These are phyloP conservation scores for Lactarius evosmus DNA, from an alignment of 768 basidiomycete genomes.

Conservation along the genomic window DNA sequence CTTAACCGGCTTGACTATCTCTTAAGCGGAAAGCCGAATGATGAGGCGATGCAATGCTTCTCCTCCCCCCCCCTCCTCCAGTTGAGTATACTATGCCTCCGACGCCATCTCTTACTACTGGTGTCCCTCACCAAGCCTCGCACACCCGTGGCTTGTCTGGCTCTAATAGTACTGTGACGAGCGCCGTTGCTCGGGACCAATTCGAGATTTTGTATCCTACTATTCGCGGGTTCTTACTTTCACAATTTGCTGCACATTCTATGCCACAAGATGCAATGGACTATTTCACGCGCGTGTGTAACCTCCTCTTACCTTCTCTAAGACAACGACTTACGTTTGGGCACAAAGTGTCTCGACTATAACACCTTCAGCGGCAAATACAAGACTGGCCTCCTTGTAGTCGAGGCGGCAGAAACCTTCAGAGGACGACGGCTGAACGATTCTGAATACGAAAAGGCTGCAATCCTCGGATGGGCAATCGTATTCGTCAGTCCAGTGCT, in stretches of 20 bases:
- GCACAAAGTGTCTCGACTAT: conserved; percentile 72
- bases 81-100: not conserved
- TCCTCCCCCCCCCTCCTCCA: not conserved
- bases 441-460: conserved; percentile 85
- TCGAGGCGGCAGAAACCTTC: conserved; percentile 88
- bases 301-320: not conserved
- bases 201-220: conserved; percentile 47
- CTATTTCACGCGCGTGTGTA: conserved; percentile 76
- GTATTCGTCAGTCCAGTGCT: conserved; percentile 66
- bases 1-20: not conserved
- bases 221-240: conserved; percentile 77
- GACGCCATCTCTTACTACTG: not conserved
- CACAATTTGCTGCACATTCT: conserved; percentile 58
- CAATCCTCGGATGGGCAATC: conserved; percentile 91
- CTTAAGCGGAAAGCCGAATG: not conserved
- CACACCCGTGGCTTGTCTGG: not conserved
- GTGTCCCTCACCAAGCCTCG: not conserved
- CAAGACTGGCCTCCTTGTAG: conserved; percentile 91
- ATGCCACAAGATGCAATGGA: conserved; percentile 83
- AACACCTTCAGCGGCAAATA: conserved; percentile 95
- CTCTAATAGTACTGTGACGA: not conserved
- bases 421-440: conserved; percentile 65
- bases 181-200: conserved; percentile 11
- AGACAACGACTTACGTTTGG: conserved; percentile 17
- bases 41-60: too few species aligned